Evolutionary conservation across 768 basidiomycete species (phyloP).

Genomic region (Lactarius indigo): DNA sequence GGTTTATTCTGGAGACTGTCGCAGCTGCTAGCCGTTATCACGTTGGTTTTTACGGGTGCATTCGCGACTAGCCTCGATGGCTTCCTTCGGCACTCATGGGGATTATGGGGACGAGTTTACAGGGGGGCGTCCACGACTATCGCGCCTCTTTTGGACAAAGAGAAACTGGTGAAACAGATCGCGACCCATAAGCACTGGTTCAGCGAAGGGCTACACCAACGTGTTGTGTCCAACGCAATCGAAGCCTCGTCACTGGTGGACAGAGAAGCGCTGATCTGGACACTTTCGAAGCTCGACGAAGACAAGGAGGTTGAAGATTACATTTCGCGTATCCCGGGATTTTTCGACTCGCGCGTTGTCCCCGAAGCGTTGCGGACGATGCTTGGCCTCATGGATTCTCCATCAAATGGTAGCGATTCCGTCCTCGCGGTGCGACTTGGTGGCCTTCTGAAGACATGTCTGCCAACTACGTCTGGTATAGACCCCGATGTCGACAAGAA

Average conservation of each 20-base stretch:
- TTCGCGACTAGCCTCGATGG: neutral
- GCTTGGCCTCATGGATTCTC: neutral
- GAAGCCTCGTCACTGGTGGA: slow-evolving; percentile 1
- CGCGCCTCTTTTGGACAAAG: neutral
- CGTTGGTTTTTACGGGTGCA: neutral
- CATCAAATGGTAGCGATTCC: neutral
- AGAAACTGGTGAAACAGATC: neutral
- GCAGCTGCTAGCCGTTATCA: neutral
- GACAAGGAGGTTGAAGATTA: slow-evolving; percentile 6
- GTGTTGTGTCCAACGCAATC: neutral
- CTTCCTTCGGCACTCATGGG: neutral
- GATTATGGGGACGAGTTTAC: neutral
- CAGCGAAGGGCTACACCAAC: neutral
- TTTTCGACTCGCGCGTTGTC: slow-evolving; percentile 9
- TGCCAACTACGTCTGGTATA: neutral
- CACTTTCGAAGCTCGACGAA: slow-evolving; percentile 3
- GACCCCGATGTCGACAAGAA: neutral
- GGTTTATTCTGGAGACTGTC: neutral
- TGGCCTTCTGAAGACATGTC: slow-evolving; percentile 5
- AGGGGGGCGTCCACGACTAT: neutral
- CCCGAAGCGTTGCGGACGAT: neutral
- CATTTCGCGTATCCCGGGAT: slow-evolving; percentile 3
- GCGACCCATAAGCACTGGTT: neutral
- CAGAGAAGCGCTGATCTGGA: slow-evolving; percentile 5
- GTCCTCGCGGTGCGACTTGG: slow-evolving; percentile 6